Evolutionary conservation across 1,139 yeast genomes (phyloP), one percentile per base, ranked within the genome.

Genomic region (Taphrina sp.): DNA sequence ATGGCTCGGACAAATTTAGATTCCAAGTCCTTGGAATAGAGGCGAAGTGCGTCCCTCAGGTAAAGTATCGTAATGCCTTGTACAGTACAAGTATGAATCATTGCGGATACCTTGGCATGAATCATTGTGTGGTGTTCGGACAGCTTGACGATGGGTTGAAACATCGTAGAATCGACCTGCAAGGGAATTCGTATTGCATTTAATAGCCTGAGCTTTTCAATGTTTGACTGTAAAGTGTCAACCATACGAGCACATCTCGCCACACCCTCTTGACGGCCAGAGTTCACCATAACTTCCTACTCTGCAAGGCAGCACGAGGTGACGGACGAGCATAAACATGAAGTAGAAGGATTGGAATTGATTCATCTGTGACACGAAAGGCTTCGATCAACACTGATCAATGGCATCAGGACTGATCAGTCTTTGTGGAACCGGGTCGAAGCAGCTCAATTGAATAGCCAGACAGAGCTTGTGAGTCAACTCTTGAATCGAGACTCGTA

Each of bases 191-290:
- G n/a, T n/a, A n/a, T n/a, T n/a, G n/a, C n/a, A n/a, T n/a, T n/a
- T 29, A 43, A 33, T 16, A 43, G 37, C 38, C 31, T 43, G 37
- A 43, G 16, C 17, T 43, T 43, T 14, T 43, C 47, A 5, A 43
- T 23, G 19, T 29, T 31, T 8, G 47, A 43, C 38, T 43, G 47
- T 12, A 43, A 28, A 5, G 36, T 31, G 20, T 43, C 47, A 35
- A 10, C 14, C 5, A 14, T 5, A n/a, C 14, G 7, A 4, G 33
- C 35, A 17, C 45, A 41, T n/a, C 35, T 14, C 4, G 5, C n/a
- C 31, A 26, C 35, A 5, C 20, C 22, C 22, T 16, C 19, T 16
- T 41, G 29, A 7, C 23, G 20, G 12, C 10, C 19, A n/a, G n/a
- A n/a, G n/a, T n/a, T n/a, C 5, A 23, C 29, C 43, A 38, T 38